These are phyloP conservation scores for Plasmodium vivax DNA, from an alignment of 169 alveolate species.

Conservation along the genomic window DNA sequence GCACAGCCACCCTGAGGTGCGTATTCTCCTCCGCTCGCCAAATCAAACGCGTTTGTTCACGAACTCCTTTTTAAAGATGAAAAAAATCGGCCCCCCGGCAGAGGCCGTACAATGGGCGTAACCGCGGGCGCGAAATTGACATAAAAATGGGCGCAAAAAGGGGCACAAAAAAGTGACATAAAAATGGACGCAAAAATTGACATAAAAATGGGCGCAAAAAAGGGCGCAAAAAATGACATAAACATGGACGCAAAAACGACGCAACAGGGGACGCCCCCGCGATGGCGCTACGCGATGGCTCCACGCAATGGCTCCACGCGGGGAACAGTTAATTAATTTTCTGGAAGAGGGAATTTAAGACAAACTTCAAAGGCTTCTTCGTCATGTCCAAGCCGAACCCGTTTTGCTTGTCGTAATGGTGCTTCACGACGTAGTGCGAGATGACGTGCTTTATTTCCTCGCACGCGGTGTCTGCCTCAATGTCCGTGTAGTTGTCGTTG, in stretches of 20 bases:
- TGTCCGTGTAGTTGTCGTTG: conserved; percentile 46
- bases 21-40: not conserved
- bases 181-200: not conserved
- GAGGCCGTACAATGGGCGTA: not conserved
- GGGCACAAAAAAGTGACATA: not conserved
- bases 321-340: conserved; percentile 1
- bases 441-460: conserved; percentile 33
- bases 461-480: not conserved
- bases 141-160: not conserved
- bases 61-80: not conserved
- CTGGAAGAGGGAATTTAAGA: conserved; percentile 51
- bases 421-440: conserved; percentile 47
- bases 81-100: not conserved
- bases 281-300: not conserved
- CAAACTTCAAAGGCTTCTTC: conserved; percentile 38
- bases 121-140: not conserved
- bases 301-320: not conserved
- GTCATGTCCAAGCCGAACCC: conserved; percentile 50
- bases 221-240: not conserved
- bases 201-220: not conserved
- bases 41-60: not conserved
- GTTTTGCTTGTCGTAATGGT: conserved; percentile 38
- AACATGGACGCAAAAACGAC: no score
- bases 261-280: not conserved
- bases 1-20: not conserved